Base-by-base conservation (phyloP, 2,329 filamentous ascomycete genomes). In the Thermothelomyces thermophilus region DNA sequence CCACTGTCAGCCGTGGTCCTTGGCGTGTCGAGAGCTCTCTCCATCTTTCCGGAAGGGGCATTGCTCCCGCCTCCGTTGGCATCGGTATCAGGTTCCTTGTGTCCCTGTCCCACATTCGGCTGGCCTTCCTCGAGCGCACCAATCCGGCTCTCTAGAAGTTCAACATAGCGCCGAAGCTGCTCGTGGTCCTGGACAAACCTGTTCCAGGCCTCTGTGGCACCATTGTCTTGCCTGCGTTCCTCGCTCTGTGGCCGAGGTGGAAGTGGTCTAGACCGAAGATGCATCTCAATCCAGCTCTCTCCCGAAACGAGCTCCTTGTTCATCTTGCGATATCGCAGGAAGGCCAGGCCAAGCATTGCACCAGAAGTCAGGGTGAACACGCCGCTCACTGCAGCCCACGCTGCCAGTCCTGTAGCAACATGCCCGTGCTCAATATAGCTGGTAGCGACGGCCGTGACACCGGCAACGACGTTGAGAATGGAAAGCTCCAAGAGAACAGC, bases 101-200 rank as follows among this genome's bases (percentile, higher is more conserved):
- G 30, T 2, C 20, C 22, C 1, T 28, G 14, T 33, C 16, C 10
- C 17, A 16, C 11, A 14, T 31, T 39, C n/a, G 22, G 36, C 14
- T 28, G 30, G 3, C 47, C 41, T 35, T 53, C 50, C 30, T 57
- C 54, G 14, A 54, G 50, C 9, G 36, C 47, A 10, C 53, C 54
- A 20, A 62, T 52, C 5, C 56, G 57, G 2, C 50, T 41, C 48
- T 62, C 60, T 9, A 63, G 55, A 2, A 50, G 33, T 50, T 62
- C 60, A 19, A 63, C 58, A 36, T 63, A 62, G 7, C 52, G 48
- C 14, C 61, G 55, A 36, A 63, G 51, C 48, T 50, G 56, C 11
- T 50, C 51, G 5, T 57, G 50, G 26, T 63, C 56, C 11, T 52
- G 39, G n/a, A 46, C 48, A 13, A 63, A 62, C 31, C 55, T 54